These are phyloP conservation scores for Hypoxylon cercidicola DNA, from an alignment of 495 filamentous ascomycete species.

Conservation along the genomic window DNA sequence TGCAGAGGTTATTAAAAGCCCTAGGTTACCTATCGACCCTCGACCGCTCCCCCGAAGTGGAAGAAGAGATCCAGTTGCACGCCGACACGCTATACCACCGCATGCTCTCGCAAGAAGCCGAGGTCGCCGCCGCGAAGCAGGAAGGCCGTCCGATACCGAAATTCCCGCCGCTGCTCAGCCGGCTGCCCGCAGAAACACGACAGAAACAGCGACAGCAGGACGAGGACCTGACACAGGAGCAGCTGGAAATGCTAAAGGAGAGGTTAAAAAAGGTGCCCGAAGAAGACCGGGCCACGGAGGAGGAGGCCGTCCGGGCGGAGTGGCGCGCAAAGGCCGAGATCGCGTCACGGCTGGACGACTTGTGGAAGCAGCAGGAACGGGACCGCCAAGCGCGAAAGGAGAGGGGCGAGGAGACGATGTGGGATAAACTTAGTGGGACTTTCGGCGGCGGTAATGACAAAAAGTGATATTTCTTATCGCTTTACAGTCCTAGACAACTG, in stretches of 20 bases:
- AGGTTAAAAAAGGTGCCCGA: constrained; percentile 68
- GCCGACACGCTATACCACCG: constrained; percentile 88
- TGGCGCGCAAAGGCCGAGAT: constrained; percentile 67
- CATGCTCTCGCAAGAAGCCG: constrained; percentile 80
- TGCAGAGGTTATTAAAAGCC: constrained; percentile 83
- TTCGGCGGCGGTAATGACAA: constrained; percentile 35
- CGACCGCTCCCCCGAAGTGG: constrained; percentile 70
- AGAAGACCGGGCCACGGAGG: constrained; percentile 72
- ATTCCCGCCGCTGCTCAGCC: constrained; percentile 58
- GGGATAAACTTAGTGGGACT: constrained; percentile 55
- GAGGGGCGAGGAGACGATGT: constrained; percentile 65
- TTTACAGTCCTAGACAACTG: neutral
- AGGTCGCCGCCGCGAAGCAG: constrained; percentile 71
- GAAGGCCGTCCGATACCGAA: constrained; percentile 64
- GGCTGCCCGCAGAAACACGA: constrained; percentile 24
- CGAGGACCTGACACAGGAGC: constrained; percentile 47
- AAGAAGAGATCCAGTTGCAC: constrained; percentile 95
- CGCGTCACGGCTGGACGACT: constrained; percentile 59
- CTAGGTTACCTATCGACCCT: constrained; percentile 83
- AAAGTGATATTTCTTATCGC: neutral
- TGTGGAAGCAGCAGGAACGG: constrained; percentile 67
- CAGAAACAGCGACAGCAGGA: constrained; percentile 18
- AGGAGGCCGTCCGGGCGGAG: constrained; percentile 70
- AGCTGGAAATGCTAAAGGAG: constrained; percentile 59
- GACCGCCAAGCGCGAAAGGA: constrained; percentile 67